These are phyloP conservation scores for Prosopis cineraria DNA, from an alignment of 306 rosid genomes.

Conservation along the genomic window DNA sequence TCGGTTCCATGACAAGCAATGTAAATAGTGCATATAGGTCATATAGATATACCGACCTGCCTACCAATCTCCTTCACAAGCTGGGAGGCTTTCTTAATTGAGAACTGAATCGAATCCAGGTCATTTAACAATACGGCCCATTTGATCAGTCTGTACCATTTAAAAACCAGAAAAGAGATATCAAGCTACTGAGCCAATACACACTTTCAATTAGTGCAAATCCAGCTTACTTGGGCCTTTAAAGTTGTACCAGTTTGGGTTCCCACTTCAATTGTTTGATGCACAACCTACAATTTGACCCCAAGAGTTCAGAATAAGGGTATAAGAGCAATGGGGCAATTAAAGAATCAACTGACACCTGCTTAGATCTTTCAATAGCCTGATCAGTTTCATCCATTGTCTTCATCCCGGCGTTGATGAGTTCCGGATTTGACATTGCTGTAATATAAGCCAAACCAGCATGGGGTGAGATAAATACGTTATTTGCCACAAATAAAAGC, in stretches of 20 bases:
- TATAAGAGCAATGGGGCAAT: constrained; percentile 23
- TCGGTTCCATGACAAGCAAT: constrained; percentile 34
- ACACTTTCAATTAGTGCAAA: constrained; percentile 26
- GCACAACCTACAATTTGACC: constrained; percentile 66
- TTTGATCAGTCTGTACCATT: constrained; percentile 86
- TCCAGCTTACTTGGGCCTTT: constrained; percentile 85
- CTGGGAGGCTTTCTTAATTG: constrained; percentile 97
- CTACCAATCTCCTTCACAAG: constrained; percentile 99
- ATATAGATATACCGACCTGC: constrained; percentile 59
- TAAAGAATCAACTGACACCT: constrained; percentile 53
- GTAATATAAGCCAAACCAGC: constrained; percentile 22
- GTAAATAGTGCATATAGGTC: background rate
- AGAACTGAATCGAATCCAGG: constrained; percentile 95
- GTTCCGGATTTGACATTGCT: constrained; percentile 98
- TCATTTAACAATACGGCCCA: constrained; percentile 99
- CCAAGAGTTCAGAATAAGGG: constrained; percentile 36
- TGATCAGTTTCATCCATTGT: constrained; percentile 98
- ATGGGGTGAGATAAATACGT: constrained; percentile 11
- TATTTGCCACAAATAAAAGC: background rate
- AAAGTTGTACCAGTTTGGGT: constrained; percentile 85
- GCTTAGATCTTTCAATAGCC: constrained; percentile 84
- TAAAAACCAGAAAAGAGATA: constrained; percentile 33
- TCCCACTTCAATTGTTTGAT: constrained; percentile 94
- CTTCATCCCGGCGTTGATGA: constrained; percentile 73
- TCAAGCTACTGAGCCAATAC: constrained; percentile 25